Base-by-base conservation (phyloP, 768 basidiomycete genomes). In the Termitomyces sp. region DNA sequence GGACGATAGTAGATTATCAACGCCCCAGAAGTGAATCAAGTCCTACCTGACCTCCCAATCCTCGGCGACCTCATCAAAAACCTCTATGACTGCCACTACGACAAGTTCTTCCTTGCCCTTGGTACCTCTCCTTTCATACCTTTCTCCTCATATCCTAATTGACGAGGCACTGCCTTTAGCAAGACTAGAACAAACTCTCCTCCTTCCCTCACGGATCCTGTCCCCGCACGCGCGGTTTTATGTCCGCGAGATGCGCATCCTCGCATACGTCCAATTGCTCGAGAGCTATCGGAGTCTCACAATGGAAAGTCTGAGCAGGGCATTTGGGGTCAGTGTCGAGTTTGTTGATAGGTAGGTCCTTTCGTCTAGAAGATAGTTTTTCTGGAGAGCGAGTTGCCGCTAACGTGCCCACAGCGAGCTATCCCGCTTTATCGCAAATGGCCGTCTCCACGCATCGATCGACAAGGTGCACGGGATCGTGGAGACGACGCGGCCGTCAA, bases 391-490 rank as follows among this genome's bases (percentile, higher is more conserved):
- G 41, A 35, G 41, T 19, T 11, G 43, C 23, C 2, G 21, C 42
- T 23, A 12, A 43, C 11, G 43, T 26, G 46, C 38, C 12, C 40
- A 17, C 58, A 94, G 92, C 63, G 95, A 99, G 66, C 78, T 98
- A 37, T 91, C 92, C 31, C 82, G 86, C 7, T 96, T 98, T 75
- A 98, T 99, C 62, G 87, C 94, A 15, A 82, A 83, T 14, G 89
- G 90, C 23, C 79, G 96, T 11, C 71, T 99, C 50, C 85, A 91
- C 65, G 90, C 87, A 63, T 85, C 86, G 1, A 98, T 98, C 58
- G 95, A 98, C 77, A 91, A 92, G 65, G 96, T 98, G n/a, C 80
- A 88, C 55, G 92, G 94, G 0, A 81, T 98, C 38, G 94, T 98
- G 15, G 91, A 94, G 73, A 98, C 96, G 26, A 94, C 90, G 48